phyloP scores from a whole-genome alignment of 345 rosid genomes.

The Aurinia saxatilis region DNA sequence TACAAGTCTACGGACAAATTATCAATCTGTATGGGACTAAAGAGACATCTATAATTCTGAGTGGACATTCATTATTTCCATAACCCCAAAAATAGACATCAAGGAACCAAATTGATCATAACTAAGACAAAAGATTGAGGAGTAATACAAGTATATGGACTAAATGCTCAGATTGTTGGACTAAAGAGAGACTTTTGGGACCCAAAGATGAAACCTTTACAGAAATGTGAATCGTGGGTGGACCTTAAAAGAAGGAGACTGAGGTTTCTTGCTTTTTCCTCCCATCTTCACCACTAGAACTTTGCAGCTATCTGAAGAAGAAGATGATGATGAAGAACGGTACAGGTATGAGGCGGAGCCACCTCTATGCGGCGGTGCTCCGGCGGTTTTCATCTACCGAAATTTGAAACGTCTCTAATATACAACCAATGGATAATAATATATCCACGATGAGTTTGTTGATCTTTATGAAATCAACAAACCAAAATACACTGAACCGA shows the following conservation, averaged over 20 bases:
- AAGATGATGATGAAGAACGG: constrained; percentile 18
- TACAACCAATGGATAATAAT: constrained; percentile 23
- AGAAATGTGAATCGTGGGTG: constrained; percentile 7
- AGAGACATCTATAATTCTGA: no score
- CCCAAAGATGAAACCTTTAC: constrained; percentile 6
- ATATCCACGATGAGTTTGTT: constrained; percentile 3
- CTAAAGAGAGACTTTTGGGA: neutral
- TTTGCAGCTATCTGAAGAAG: constrained; percentile 21
- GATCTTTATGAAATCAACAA: neutral
- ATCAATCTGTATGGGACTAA: no score
- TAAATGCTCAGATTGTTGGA: neutral
- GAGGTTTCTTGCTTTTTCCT: constrained; percentile 42
- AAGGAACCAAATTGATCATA: no score
- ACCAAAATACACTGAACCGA: no score
- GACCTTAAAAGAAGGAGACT: constrained; percentile 40
- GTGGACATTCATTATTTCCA: no score
- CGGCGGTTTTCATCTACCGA: constrained; percentile 27
- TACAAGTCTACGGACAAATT: neutral
- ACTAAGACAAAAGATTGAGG: no score
- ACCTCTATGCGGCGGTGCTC: constrained; percentile 27
- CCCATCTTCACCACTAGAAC: constrained; percentile 35
- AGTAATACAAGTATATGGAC: no score
- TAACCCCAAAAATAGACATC: no score
- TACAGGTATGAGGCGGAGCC: constrained; percentile 9
- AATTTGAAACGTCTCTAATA: constrained; percentile 10